A percentile compares a stretch with the other conserved stretches of the same genome.
Conservation (phyloP, 768 basidiomycete species). For the Rhodotorula graminis region DNA sequence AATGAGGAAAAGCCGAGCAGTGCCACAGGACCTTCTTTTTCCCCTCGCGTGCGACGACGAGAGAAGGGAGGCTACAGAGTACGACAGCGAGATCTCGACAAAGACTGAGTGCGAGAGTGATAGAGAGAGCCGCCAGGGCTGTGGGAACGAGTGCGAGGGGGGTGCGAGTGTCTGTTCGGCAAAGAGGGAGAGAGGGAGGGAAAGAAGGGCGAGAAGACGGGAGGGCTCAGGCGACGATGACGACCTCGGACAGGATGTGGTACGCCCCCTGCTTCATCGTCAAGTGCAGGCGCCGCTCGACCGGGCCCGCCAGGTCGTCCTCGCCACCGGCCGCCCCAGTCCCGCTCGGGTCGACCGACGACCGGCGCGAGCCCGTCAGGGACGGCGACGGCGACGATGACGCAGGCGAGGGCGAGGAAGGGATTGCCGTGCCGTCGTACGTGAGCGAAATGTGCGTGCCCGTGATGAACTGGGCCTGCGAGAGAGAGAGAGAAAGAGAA, state of each 20-base stretch:
- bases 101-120: too few relatives aligned
- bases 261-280: slow-evolving; percentile 23
- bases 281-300: slow-evolving; percentile 27
- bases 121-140: neutral
- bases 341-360: neutral
- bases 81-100: too few relatives aligned
- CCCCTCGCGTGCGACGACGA: too few relatives aligned
- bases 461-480: slow-evolving; percentile 63
- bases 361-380: neutral
- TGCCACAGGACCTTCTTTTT: too few relatives aligned
- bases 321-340: too few relatives aligned
- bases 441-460: slow-evolving; percentile 77
- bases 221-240: slow-evolving; percentile 16
- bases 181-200: neutral
- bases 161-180: neutral
- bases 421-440: slow-evolving; percentile 64
- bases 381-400: neutral
- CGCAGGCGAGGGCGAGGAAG: neutral
- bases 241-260: slow-evolving; percentile 30
- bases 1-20: too few relatives aligned
- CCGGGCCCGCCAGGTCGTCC: slow-evolving; percentile 5
- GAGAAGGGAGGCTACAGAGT: too few relatives aligned
- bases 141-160: neutral
- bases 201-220: too few relatives aligned
- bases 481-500: neutral